Evolutionary conservation across 495 filamentous ascomycete genomes (phyloP).

Genomic region (Podospora conica): DNA sequence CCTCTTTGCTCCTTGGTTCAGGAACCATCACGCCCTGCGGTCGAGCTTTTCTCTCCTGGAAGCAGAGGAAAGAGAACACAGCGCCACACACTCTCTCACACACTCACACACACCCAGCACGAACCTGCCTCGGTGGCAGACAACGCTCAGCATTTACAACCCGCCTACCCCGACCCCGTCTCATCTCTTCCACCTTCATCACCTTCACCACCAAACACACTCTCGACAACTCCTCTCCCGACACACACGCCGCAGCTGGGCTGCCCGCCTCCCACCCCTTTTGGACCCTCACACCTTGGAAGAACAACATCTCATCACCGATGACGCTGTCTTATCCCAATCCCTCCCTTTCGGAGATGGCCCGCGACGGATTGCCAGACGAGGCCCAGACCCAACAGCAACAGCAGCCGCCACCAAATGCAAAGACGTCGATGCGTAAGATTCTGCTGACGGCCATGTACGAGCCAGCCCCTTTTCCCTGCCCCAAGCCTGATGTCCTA

Average conservation of each 20-base stretch:
- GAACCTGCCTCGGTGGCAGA: background rate
- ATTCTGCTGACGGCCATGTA: constrained; percentile 23
- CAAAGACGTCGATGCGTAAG: constrained; percentile 12
- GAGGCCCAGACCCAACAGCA: constrained; percentile 7
- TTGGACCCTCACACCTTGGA: background rate
- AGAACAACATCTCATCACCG: background rate
- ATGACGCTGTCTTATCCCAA: constrained; percentile 27
- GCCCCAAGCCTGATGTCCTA: background rate
- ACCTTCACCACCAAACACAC: background rate
- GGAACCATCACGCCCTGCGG: background rate
- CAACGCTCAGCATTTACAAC: background rate
- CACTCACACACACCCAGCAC: background rate
- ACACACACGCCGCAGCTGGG: background rate
- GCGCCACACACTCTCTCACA: background rate
- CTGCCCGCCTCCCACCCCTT: background rate
- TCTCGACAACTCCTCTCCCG: background rate
- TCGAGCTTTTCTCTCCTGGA: background rate
- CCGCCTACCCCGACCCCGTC: background rate
- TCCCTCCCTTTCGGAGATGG: constrained; percentile 23
- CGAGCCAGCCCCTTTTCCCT: background rate
- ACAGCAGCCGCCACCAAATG: background rate
- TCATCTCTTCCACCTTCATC: background rate
- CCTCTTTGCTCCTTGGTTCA: background rate
- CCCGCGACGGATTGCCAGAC: constrained; percentile 3
- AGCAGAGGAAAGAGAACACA: background rate